Evolutionary conservation across 208 protist species (phyloP).

Genomic region (Acanthamoeba lenticulata): DNA sequence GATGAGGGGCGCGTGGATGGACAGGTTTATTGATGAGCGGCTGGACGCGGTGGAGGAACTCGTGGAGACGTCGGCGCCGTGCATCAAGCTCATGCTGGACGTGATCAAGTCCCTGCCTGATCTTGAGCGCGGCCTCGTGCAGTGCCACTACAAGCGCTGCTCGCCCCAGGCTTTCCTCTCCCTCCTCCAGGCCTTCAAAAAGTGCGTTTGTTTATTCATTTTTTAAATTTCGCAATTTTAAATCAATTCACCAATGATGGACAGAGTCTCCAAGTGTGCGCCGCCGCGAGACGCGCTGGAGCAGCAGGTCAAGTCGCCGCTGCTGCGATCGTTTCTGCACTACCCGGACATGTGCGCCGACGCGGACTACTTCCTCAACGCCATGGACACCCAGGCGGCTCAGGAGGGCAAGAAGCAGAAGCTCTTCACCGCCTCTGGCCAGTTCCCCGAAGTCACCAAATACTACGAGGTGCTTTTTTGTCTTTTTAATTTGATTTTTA

Average conservation of each 20-base stretch:
- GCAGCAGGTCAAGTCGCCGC: slow-evolving; percentile 43
- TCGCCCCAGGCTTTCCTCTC: slow-evolving; percentile 36
- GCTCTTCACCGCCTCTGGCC: slow-evolving; percentile 9
- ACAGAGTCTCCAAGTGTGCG: background rate
- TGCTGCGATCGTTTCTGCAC: slow-evolving; percentile 26
- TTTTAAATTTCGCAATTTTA: background rate
- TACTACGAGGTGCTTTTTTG: slow-evolving; percentile 16
- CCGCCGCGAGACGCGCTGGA: slow-evolving; percentile 28
- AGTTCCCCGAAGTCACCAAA: slow-evolving; percentile 56
- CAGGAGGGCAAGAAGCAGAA: slow-evolving; percentile 28
- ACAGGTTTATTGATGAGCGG: slow-evolving; percentile 77
- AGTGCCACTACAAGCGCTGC: slow-evolving; percentile 72
- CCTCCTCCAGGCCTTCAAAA: slow-evolving; percentile 55
- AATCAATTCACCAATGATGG: background rate
- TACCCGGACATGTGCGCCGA: slow-evolving; percentile 40
- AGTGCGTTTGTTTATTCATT: background rate
- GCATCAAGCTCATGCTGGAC: slow-evolving; percentile 42
- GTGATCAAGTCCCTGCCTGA: slow-evolving; percentile 65
- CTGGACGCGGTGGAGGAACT: slow-evolving; percentile 82
- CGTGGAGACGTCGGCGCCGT: background rate
- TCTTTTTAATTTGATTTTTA: background rate
- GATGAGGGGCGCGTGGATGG: background rate
- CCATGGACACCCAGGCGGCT: background rate
- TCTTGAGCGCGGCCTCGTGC: slow-evolving; percentile 74
- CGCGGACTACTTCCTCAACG: slow-evolving; percentile 26